A percentile compares a stretch with the other conserved stretches of the same genome.
These are phyloP conservation scores for Phytophthora cryptogea DNA, from an alignment of 352 stramenopile species.

Conservation along the genomic window DNA sequence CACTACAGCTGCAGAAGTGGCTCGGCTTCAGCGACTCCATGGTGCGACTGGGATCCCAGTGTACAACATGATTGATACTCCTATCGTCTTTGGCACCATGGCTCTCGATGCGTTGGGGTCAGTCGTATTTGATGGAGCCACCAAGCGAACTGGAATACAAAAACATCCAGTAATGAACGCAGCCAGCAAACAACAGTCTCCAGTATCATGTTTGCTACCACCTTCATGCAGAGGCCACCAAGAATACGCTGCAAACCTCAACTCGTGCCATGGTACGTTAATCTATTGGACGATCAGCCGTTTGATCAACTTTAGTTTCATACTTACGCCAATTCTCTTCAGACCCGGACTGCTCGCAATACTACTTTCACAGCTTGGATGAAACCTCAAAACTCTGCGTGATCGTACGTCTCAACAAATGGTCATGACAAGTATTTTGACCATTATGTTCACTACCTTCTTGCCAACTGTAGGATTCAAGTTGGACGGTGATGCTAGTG, in stretches of 20 bases:
- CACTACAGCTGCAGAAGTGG: slow-evolving; percentile 42
- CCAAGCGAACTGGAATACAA: slow-evolving; percentile 41
- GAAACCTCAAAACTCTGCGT: slow-evolving; percentile 45
- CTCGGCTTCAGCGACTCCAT: slow-evolving; percentile 58
- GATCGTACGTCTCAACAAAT: slow-evolving; percentile 47
- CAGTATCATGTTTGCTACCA: slow-evolving; percentile 1
- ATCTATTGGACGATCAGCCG: background rate
- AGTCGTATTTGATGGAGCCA: slow-evolving; percentile 47
- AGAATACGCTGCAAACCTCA: slow-evolving; percentile 39
- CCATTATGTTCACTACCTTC: background rate
- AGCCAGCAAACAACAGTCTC: background rate
- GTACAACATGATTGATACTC: slow-evolving; percentile 72
- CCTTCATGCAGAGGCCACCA: slow-evolving; percentile 46
- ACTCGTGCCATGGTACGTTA: slow-evolving; percentile 53
- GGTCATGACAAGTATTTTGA: too few relatives aligned
- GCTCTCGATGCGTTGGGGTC: slow-evolving; percentile 49
- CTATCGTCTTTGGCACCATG: slow-evolving; percentile 67
- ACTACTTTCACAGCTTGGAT: slow-evolving; percentile 69
- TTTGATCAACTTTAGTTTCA: too few relatives aligned
- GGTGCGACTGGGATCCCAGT: slow-evolving; percentile 51
- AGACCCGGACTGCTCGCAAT: slow-evolving; percentile 65
- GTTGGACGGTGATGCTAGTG: slow-evolving; percentile 42
- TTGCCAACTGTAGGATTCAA: slow-evolving; percentile 32
- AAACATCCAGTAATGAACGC: background rate
- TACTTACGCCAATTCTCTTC: background rate